A percentile compares a stretch with the other conserved stretches of the same genome.
These are phyloP conservation scores for Bolboschoenus planiculmis DNA, from an alignment of 176 grass and related monocot genomes.

Conservation along the genomic window DNA sequence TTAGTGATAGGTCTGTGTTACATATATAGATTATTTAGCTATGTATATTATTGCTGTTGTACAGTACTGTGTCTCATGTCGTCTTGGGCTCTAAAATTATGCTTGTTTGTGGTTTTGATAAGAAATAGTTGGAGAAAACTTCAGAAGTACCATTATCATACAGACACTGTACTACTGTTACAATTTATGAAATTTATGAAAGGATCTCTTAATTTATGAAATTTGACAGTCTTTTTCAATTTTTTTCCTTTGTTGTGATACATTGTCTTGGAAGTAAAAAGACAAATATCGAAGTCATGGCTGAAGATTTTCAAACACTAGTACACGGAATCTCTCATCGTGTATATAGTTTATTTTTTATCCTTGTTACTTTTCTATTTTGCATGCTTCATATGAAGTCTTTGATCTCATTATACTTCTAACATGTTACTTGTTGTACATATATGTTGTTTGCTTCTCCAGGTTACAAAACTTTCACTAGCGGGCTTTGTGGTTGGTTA, in stretches of 20 bases:
- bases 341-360: not conserved
- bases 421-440: not conserved
- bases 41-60: not conserved
- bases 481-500: slow-evolving; percentile 70
- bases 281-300: slow-evolving; percentile 61
- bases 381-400: not conserved
- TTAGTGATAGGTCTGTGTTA: no score
- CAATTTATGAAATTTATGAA: no score
- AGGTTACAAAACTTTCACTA: slow-evolving; percentile 56
- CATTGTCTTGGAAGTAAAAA: slow-evolving; percentile 84
- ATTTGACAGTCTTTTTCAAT: not conserved
- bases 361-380: not conserved
- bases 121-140: not conserved
- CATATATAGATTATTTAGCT: no score
- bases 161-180: no score
- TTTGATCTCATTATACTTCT: not conserved
- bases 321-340: slow-evolving; percentile 36
- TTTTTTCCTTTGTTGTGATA: slow-evolving; percentile 23
- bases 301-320: slow-evolving; percentile 56
- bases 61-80: not conserved
- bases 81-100: not conserved
- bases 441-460: slow-evolving; percentile 26
- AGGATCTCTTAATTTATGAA: no score
- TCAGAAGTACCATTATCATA: not conserved
- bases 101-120: not conserved